phyloP scores from a whole-genome alignment of 2,329 filamentous ascomycete genomes.

The Pyrenochaeta sp. region DNA sequence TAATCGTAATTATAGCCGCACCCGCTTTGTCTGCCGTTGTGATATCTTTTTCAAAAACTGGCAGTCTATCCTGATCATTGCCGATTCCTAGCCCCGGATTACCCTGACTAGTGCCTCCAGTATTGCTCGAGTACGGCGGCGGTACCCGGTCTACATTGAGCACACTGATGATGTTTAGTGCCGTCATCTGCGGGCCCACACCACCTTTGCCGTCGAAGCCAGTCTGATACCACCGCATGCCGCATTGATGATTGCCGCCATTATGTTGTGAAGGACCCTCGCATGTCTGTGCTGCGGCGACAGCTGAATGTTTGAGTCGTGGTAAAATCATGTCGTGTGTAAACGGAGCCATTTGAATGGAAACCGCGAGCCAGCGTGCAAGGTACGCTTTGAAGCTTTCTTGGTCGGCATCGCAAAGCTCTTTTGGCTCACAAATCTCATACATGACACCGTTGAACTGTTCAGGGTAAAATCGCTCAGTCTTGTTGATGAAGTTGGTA shows the following conservation, averaged over 20 bases:
- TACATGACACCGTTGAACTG: conserved; percentile 51
- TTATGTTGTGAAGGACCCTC: conserved; percentile 54
- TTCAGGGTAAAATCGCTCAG: conserved; percentile 50
- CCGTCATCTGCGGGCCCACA: conserved; percentile 67
- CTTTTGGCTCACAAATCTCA: conserved; percentile 52
- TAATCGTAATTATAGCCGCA: conserved; percentile 53
- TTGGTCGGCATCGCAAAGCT: conserved; percentile 56
- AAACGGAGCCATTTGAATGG: conserved; percentile 67
- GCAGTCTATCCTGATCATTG: conserved; percentile 23
- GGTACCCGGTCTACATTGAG: conserved; percentile 51
- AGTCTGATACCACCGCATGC: conserved; percentile 52
- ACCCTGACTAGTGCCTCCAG: conserved; percentile 61
- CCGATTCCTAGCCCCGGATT: conserved; percentile 52
- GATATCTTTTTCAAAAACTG: conserved; percentile 30
- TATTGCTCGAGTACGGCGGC: conserved; percentile 57
- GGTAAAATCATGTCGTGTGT: conserved; percentile 61
- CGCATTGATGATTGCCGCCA: conserved; percentile 48
- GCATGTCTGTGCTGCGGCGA: conserved; percentile 64
- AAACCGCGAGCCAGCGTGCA: conserved; percentile 60
- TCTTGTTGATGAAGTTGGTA: conserved; percentile 40
- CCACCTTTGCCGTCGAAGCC: conserved; percentile 58
- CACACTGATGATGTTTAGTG: conserved; percentile 61
- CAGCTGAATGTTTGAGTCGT: conserved; percentile 62
- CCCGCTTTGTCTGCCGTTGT: conserved; percentile 54
- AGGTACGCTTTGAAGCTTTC: conserved; percentile 57